phyloP scores from a whole-genome alignment of 192 early-diverging fungal species.

The Polychytrium aggregatum region DNA sequence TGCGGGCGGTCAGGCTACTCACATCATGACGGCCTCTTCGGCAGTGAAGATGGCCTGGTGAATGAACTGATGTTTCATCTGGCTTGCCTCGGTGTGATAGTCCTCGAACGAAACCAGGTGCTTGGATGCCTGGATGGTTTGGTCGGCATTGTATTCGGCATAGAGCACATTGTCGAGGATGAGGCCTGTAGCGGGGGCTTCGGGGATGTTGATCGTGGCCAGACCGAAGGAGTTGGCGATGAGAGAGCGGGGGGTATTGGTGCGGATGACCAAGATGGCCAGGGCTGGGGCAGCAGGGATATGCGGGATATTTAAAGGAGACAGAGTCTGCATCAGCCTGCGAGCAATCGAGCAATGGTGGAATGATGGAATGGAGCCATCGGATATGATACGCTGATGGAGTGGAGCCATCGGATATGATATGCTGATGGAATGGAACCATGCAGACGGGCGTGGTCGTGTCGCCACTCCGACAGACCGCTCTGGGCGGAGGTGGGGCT shows the following conservation, averaged over 20 bases:
- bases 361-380: too few species aligned
- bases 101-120: neutral
- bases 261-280: constrained; percentile 17
- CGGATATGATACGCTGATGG: too few species aligned
- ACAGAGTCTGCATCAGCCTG: too few species aligned
- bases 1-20: too few species aligned
- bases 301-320: too few species aligned
- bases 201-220: constrained; percentile 18
- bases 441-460: too few species aligned
- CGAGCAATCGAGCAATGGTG: too few species aligned
- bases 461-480: too few species aligned
- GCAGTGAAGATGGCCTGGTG: neutral
- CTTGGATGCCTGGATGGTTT: neutral
- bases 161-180: constrained; percentile 17
- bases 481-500: too few species aligned
- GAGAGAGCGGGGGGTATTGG: constrained; percentile 22
- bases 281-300: too few species aligned
- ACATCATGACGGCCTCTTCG: neutral
- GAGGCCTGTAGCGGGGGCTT: constrained; percentile 12
- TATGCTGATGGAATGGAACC: too few species aligned
- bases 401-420: too few species aligned
- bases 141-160: constrained; percentile 1
- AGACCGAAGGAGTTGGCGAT: constrained; percentile 24
- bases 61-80: constrained; percentile 4
- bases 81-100: neutral